Conservation (phyloP, 163 green algal species). For the Scenedesmus sp. region DNA sequence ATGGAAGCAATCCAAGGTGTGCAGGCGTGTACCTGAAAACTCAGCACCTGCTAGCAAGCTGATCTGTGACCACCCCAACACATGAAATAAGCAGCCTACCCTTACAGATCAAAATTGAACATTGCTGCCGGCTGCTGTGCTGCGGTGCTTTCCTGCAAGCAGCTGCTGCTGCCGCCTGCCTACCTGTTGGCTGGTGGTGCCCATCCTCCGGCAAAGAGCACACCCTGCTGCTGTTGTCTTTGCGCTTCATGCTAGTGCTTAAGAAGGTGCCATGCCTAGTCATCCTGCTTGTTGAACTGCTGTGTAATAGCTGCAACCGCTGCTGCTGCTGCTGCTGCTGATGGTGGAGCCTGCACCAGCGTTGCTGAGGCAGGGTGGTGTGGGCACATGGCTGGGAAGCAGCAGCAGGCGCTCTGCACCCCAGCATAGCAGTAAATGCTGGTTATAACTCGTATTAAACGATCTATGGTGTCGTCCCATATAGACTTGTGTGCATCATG, state of each 20-base stretch:
- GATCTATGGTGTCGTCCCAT: not conserved
- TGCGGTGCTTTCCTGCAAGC: not conserved
- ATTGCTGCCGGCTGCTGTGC: not conserved
- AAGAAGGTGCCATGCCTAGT: not conserved
- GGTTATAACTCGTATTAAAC: not conserved
- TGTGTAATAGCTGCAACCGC: not conserved
- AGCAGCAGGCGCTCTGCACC: not conserved
- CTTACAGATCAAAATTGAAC: not conserved
- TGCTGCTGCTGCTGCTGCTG: conserved; percentile 2
- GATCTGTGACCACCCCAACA: too few relatives aligned
- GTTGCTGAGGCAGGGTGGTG: not conserved
- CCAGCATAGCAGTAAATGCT: not conserved
- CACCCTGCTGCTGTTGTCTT: conserved; percentile 1
- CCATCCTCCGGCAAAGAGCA: conserved; percentile 37
- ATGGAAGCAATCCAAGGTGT: too few relatives aligned
- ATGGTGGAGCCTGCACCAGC: not conserved
- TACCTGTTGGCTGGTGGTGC: conserved; percentile 26
- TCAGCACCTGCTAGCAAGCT: not conserved
- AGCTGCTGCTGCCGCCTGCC: not conserved
- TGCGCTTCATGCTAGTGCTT: conserved; percentile 5
- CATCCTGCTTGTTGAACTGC: not conserved
- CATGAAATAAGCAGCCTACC: not conserved
- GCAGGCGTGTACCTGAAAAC: too few relatives aligned
- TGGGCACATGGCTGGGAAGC: not conserved
- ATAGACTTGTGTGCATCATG: not conserved